Evolutionary conservation across 306 rosid genomes (phyloP), one percentile per base, ranked within the genome.

Genomic region (Quercus variabilis): DNA sequence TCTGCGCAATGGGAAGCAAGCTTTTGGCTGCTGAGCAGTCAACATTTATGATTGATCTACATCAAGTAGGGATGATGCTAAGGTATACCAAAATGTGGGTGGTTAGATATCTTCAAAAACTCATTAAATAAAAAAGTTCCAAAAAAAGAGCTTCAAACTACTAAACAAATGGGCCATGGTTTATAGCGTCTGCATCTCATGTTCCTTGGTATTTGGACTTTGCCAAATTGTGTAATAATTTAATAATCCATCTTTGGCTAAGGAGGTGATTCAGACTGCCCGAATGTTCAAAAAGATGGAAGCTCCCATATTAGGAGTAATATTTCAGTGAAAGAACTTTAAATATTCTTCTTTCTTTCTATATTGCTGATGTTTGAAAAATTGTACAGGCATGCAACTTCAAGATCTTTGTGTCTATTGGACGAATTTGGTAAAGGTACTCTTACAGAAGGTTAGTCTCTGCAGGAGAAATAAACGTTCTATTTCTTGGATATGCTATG

Each of bases 391-490:
- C 97, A 90, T 84, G 93, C 99, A 68, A 95, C 95, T 74, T 83
- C 97, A 64, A 84, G 80, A 74, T 95, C 99, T 69, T 28, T 91
- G 76, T 93, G 99, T 84, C 81, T 91, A 64, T 81, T 93, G 78
- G 99, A 95, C 85, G 99, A 95, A 87, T 95, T 93, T 85, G 99
- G 98, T 79, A 95, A 93, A 90, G 98, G 99, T 41, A 95, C 97
- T 75, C 99, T 93, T 68, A 93, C 94, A 52, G 99, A 92, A 95
- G 98, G 98, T 95, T 83, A 74, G 92, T 78, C 85, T 85, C 85
- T 75, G 78, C 72, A 55, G 31, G 59, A 56, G 71, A 51, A 75
- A 43, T 73, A 49, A 55, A 28, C 19, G 56, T 49, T 77, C 65
- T 77, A 62, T 71, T 6, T 74, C 65, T 73, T 81, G 30, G 43